Evolutionary conservation across 2,329 filamentous ascomycete genomes (phyloP).

Genomic region (Exserohilum rostratum): DNA sequence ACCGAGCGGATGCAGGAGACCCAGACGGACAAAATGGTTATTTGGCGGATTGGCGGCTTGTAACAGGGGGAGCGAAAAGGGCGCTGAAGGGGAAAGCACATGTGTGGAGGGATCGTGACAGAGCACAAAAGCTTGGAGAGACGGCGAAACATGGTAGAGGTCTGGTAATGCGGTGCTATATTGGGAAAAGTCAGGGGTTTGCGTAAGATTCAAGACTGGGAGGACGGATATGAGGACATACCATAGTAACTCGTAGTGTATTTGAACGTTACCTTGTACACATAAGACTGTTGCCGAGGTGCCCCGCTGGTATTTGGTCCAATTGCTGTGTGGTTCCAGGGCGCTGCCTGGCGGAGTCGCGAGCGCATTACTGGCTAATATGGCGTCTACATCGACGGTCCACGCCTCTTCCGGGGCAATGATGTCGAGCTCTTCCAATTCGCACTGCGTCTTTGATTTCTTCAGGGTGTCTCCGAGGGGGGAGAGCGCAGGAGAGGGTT

Average conservation of each 20-base stretch:
- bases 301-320: constrained; percentile 24
- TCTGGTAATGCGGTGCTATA: constrained; percentile 35
- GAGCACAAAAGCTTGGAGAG: constrained; percentile 43
- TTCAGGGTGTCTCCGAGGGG: constrained; percentile 38
- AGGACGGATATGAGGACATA: constrained; percentile 17
- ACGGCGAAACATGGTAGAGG: constrained; percentile 40
- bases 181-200: neutral
- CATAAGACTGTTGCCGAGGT: constrained; percentile 37
- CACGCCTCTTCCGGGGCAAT: constrained; percentile 38
- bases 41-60: constrained; percentile 40
- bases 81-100: constrained; percentile 27
- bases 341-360: constrained; percentile 18
- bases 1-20: constrained; percentile 53
- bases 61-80: constrained; percentile 40
- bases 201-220: too few relatives aligned
- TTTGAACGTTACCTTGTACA: constrained; percentile 42
- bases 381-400: constrained; percentile 39
- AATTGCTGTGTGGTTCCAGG: constrained; percentile 37
- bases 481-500: constrained; percentile 28
- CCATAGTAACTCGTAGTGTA: constrained; percentile 47
- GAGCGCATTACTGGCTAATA: constrained; percentile 38
- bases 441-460: constrained; percentile 43
- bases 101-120: constrained; percentile 44
- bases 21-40: constrained; percentile 50
- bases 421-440: constrained; percentile 44